Base-by-base conservation (phyloP, 2,329 filamentous ascomycete species). In the Aspergillus versicolor region DNA sequence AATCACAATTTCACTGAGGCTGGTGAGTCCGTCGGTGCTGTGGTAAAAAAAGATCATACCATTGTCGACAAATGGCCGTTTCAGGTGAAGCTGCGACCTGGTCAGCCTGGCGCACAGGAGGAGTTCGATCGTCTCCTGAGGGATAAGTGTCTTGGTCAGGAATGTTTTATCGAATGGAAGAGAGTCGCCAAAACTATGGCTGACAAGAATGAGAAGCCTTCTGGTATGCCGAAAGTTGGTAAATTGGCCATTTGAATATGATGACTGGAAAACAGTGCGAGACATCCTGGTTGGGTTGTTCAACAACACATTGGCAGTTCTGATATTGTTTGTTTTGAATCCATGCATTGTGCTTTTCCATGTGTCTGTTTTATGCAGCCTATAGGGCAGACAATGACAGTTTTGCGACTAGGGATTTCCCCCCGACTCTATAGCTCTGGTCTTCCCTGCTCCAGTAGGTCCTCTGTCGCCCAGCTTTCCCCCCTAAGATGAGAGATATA, bases 31-130 rank as follows among this genome's bases (percentile, higher is more conserved):
- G 12, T 37, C 34, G 34, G 34, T 1, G 30, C 70, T 52, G 57
- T 49, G 48, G 62, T 70, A 30, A 77, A 71, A 57, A 38, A 54
- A 5, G 61, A 60, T 1, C 61, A 75, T 42, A 71, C 68, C 0
- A 67, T 77, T 34, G 59, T 75, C 7, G 65, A 68, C 21, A 62
- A 65, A 15, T 77, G 72, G 70, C 74, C 74, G 5, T 61, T 59
- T 37, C 57, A 61, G 11, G 30, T 75, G 38, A 66, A 63, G 24
- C 55, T 65, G 3, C 49, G 50, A n/a, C 60, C 59, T 1, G 53
- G 48, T 1, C 27, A 59, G 17, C n/a, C 27, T 15, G 57, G 49
- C 2, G 67, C 70, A 0, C 64, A 70, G 46, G 60, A 65, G n/a
- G 72, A 74, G 57, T 75, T 76, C 61, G 65, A 72, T 5, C 17